These are phyloP conservation scores for Fistulinella staudtii DNA, from an alignment of 1,284 basidiomycete species.

Conservation along the genomic window DNA sequence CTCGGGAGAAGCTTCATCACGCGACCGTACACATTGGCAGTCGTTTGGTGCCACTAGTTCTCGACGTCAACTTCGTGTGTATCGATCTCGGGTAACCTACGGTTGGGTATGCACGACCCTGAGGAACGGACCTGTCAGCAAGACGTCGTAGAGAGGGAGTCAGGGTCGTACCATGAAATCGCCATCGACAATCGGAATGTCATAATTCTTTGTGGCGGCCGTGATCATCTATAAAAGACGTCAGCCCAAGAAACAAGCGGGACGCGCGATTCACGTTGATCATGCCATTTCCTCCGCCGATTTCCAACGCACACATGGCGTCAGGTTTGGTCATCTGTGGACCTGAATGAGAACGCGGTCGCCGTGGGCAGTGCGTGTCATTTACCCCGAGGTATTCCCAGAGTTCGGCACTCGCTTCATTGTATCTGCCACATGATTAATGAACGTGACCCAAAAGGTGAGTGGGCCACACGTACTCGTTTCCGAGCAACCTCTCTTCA, in stretches of 20 bases:
- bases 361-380: neutral
- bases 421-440: constrained; percentile 22
- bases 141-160: constrained; percentile 3
- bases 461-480: constrained; percentile 38
- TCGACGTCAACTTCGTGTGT: constrained; percentile 1
- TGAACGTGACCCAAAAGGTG: neutral
- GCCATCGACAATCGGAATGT: constrained; percentile 38
- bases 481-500: constrained; percentile 35
- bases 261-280: constrained; percentile 35
- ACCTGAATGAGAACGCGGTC: constrained; percentile 8
- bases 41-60: constrained; percentile 34
- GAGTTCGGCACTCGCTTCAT: constrained; percentile 27
- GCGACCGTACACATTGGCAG: constrained; percentile 39
- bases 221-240: constrained; percentile 31
- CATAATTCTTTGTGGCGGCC: constrained; percentile 35
- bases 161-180: constrained; percentile 46
- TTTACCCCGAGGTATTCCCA: constrained; percentile 28
- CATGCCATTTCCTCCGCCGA: constrained; percentile 58
- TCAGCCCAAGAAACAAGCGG: constrained; percentile 5
- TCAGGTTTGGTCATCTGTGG: constrained; percentile 36
- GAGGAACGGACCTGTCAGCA: constrained; percentile 6
- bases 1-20: constrained; percentile 31
- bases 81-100: constrained; percentile 13
- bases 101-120: constrained; percentile 37
- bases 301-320: constrained; percentile 41